These are phyloP conservation scores for Colletotrichum sp. DNA, from an alignment of 2,329 filamentous ascomycete genomes.

Conservation along the genomic window DNA sequence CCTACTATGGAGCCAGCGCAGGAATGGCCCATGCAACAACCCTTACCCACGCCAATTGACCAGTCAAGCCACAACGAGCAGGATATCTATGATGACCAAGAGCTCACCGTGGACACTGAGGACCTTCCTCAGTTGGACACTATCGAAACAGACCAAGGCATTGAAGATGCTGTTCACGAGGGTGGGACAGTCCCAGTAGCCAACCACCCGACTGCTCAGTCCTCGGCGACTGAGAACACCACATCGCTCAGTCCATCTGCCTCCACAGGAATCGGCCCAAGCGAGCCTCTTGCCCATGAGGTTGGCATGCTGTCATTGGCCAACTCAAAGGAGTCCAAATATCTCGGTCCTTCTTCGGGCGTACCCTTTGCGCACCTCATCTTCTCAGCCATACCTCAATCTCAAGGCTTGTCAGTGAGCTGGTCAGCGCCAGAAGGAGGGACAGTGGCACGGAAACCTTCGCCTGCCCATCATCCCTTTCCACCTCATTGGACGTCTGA, in stretches of 20 bases:
- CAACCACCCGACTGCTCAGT: not conserved
- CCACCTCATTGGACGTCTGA: not conserved
- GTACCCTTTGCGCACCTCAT: constrained; percentile 56
- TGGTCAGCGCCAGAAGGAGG: not conserved
- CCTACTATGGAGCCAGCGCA: not conserved
- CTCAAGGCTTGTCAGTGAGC: not conserved
- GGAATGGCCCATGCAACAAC: not conserved
- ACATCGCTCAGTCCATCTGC: constrained; percentile 1
- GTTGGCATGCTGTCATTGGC: constrained; percentile 57
- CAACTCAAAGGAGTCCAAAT: constrained; percentile 49
- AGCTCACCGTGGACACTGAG: constrained; percentile 20
- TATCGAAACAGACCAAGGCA: not conserved
- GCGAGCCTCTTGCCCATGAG: constrained; percentile 45
- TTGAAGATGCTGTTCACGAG: not conserved
- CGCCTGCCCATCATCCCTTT: not conserved
- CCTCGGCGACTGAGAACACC: not conserved
- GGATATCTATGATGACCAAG: not conserved
- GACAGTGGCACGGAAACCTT: constrained; percentile 15
- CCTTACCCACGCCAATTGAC: not conserved
- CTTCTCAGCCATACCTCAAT: constrained; percentile 38
- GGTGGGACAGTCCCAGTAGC: not conserved
- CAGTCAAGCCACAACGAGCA: not conserved
- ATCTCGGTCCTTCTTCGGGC: constrained; percentile 60
- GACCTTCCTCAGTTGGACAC: constrained; percentile 13
- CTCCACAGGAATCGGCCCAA: constrained; percentile 21